Evolutionary conservation across 164 flowering plant genomes (phyloP), one percentile per base, ranked within the genome.

Genomic region (Macadamia integrifolia): DNA sequence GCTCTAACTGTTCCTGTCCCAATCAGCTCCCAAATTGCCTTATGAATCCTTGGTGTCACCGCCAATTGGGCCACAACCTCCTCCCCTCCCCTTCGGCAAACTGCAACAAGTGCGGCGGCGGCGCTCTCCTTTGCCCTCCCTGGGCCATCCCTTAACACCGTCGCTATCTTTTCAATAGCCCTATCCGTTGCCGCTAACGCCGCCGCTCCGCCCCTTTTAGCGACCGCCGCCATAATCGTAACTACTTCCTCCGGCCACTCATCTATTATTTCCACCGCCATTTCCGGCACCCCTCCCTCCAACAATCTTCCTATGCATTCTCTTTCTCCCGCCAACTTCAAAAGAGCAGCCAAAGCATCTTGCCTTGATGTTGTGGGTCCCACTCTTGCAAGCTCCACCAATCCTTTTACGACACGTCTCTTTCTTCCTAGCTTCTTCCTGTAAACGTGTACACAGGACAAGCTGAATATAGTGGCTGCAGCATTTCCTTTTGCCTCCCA

Each of bases 401-500:
- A 71, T 28, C 89, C 93, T 58, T 69, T 75, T 0, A 86, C 30
- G 50, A 87, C 85, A 48, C 91, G 87, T 23, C 85, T 69, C 78
- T 84, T 89, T 75, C 79, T 79, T 58, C 92, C 90, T 0, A 92
- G 69, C 48, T 61, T 69, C 66, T 81, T 82, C 69, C 88, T 69
- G 69, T 80, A 78, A 0, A 78, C 64, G 46, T 75, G 75, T 2
- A 81, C 79, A 2, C 78, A 76, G 0, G 88, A 71, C 23, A 92
- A 59, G 76, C 92, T 90, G 66, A 85, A 88, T 8, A 92, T 59
- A 1, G 94, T 78, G 0, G 94, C 94, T 0, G 98, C 98, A 1
- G 98, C 94, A 62, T 92, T 90, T 15, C 82, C 94, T 70, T 81
- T 90, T 1, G 91, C 92, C 69, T 92, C 98, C 94, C 93, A 88